A percentile compares a stretch with the other conserved stretches of the same genome.
These are phyloP conservation scores for Dendrobium nobile DNA, from an alignment of 106 monocot genomes.

Conservation along the genomic window DNA sequence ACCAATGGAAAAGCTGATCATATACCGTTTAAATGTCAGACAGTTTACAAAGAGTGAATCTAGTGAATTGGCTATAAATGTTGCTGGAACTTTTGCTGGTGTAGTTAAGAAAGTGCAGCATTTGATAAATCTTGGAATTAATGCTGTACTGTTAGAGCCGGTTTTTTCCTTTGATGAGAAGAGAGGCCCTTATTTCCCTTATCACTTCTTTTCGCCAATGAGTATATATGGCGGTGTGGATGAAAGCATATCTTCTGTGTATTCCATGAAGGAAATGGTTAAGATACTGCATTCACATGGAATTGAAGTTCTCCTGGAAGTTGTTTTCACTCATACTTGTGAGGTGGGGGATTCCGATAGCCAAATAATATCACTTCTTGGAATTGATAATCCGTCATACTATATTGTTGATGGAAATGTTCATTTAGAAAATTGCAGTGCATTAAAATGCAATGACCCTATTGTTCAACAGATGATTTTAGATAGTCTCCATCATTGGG, in stretches of 20 bases:
- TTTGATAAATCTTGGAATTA: conserved; percentile 71
- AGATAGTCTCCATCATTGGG: conserved; percentile 82
- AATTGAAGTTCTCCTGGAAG: conserved; percentile 81
- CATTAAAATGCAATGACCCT: conserved; percentile 50
- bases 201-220: conserved; percentile 77
- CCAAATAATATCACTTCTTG: conserved; percentile 54
- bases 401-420: conserved; percentile 34
- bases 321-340: conserved; percentile 61
- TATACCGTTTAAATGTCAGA: conserved; percentile 74
- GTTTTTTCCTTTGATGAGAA: conserved; percentile 72
- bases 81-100: conserved; percentile 66
- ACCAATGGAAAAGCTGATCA: conserved; percentile 70
- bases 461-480: conserved; percentile 67
- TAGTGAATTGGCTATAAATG: conserved; percentile 30
- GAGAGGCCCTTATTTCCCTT: conserved; percentile 71
- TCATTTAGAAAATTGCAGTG: conserved; percentile 22
- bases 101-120: conserved; percentile 52
- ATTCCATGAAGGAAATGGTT: conserved; percentile 83
- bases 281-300: conserved; percentile 65
- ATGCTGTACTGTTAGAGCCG: conserved; percentile 78
- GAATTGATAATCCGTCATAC: conserved; percentile 82
- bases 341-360: conserved; percentile 46
- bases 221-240: conserved; percentile 23
- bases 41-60: conserved; percentile 57
- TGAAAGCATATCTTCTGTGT: conserved; percentile 25